These are phyloP conservation scores for Ligustrum vulgare DNA, from an alignment of 257 asterid species.

Conservation along the genomic window DNA sequence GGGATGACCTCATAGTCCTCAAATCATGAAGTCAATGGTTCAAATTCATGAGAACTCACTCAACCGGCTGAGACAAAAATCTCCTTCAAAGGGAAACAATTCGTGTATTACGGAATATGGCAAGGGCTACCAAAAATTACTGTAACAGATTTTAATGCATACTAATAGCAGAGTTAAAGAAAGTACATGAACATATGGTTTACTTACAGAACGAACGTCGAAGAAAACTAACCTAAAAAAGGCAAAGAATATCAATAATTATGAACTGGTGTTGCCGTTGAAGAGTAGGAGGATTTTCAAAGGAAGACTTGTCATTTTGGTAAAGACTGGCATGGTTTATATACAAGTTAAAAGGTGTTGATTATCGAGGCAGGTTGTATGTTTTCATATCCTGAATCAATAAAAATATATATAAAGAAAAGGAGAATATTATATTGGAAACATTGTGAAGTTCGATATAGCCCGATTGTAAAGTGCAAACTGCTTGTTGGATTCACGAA, in stretches of 20 bases:
- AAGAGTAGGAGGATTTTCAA: slow-evolving; percentile 1
- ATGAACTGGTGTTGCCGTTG: not conserved
- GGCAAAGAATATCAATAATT: not conserved
- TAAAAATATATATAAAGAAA: not conserved
- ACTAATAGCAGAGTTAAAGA: not conserved
- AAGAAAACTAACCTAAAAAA: not conserved
- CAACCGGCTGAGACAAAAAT: too few relatives aligned
- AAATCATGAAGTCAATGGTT: too few relatives aligned
- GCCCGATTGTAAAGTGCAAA: slow-evolving; percentile 30
- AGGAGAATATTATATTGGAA: slow-evolving; percentile 32
- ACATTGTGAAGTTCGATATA: slow-evolving; percentile 65
- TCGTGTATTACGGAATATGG: too few relatives aligned
- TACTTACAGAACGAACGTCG: not conserved
- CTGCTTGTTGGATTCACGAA: slow-evolving; percentile 58
- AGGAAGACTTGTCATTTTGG: slow-evolving; percentile 22
- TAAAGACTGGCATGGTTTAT: slow-evolving; percentile 46
- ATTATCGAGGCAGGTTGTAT: slow-evolving; percentile 39
- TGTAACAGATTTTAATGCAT: too few relatives aligned
- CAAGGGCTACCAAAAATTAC: too few relatives aligned
- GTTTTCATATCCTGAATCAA: slow-evolving; percentile 27
- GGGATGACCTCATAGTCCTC: too few relatives aligned
- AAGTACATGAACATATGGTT: not conserved
- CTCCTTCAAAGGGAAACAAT: too few relatives aligned
- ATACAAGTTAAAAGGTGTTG: slow-evolving; percentile 50
- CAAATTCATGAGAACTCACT: too few relatives aligned